These are phyloP conservation scores for Aphanocladium album DNA, from an alignment of 2,329 filamentous ascomycete genomes.

Conservation along the genomic window DNA sequence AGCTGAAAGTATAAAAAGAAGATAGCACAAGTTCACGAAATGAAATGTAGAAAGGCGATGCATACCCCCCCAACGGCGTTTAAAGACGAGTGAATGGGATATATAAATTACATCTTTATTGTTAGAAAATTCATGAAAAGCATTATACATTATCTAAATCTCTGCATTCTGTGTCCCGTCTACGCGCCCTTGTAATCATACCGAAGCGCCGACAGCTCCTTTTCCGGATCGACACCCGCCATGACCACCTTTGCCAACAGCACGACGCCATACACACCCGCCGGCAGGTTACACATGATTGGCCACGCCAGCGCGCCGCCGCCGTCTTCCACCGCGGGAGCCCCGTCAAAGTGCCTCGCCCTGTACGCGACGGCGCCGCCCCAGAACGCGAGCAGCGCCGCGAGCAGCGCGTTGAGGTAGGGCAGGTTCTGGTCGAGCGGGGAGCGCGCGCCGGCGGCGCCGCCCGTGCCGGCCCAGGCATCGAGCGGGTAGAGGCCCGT, in stretches of 20 bases:
- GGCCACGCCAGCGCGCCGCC: constrained; percentile 29
- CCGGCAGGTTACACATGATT: constrained; percentile 48
- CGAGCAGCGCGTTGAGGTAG: constrained; percentile 55
- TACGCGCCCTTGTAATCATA: constrained; percentile 66
- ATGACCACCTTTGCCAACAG: constrained; percentile 61
- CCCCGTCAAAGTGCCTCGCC: constrained; percentile 15
- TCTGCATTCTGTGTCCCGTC: not conserved
- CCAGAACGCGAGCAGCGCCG: constrained; percentile 43
- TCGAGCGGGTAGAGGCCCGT: constrained; percentile 52
- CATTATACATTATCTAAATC: constrained; percentile 6
- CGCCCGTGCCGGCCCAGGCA: constrained; percentile 28
- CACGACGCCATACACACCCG: constrained; percentile 55
- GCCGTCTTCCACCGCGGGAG: not conserved
- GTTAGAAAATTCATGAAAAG: constrained; percentile 1
- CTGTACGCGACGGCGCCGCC: constrained; percentile 33
- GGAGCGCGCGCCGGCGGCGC: constrained; percentile 19
- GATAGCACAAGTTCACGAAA: constrained; percentile 3
- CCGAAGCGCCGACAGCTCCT: constrained; percentile 55
- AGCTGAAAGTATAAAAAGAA: not conserved
- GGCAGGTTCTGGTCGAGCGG: constrained; percentile 57
- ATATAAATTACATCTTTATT: constrained; percentile 12
- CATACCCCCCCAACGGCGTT: constrained; percentile 3
- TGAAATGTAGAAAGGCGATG: constrained; percentile 2
- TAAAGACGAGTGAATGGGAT: constrained; percentile 3
- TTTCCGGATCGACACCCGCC: constrained; percentile 62